Conservation (phyloP, 768 basidiomycete genomes). For the Austroboletus eburneus region DNA sequence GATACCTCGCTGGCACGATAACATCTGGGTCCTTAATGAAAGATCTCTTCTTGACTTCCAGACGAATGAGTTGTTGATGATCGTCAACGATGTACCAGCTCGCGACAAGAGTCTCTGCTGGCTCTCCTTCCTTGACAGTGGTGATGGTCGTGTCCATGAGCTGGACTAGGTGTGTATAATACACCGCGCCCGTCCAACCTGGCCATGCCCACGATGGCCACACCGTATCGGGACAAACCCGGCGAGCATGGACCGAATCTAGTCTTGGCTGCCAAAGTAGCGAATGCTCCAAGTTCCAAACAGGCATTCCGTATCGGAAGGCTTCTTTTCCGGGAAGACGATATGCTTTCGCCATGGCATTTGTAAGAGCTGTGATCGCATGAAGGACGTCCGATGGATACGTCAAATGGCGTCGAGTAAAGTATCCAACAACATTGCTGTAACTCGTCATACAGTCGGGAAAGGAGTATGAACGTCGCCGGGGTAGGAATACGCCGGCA, state of each 20-base stretch:
- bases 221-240: background rate
- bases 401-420: background rate
- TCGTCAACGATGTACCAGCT: background rate
- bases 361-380: background rate
- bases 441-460: background rate
- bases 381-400: background rate
- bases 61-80: background rate
- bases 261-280: background rate
- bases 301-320: background rate
- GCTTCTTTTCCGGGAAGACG: constrained; percentile 6
- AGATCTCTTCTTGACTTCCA: background rate
- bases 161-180: background rate
- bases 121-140: background rate
- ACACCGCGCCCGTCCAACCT: background rate
- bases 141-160: background rate
- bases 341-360: background rate
- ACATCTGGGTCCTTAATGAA: background rate
- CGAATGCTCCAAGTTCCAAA: background rate
- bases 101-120: background rate
- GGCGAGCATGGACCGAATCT: background rate
- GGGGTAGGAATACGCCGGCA: background rate
- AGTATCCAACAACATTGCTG: background rate
- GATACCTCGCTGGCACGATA: background rate
- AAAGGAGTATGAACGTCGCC: no score
- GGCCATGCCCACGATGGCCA: background rate